Conservation (phyloP, 148 eudicot genomes). For the Rhododendron henanense region DNA sequence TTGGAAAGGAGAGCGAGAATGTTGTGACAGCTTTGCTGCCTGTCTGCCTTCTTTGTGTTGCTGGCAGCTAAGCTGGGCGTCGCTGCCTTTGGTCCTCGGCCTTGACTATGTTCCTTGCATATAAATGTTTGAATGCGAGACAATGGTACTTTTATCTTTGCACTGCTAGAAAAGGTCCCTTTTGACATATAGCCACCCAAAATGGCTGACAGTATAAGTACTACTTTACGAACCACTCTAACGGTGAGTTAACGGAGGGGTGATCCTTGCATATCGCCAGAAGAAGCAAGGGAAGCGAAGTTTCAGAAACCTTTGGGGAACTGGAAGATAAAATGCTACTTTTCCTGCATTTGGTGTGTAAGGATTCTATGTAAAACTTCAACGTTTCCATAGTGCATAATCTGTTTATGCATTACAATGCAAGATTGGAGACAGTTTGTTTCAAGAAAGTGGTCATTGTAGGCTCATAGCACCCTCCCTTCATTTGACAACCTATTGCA, state of each 20-base stretch:
- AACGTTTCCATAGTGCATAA: not conserved
- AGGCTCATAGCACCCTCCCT: not conserved
- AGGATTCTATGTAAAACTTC: not conserved
- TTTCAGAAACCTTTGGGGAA: not conserved
- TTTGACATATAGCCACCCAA: not conserved
- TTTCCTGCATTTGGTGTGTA: not conserved
- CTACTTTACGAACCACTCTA: not conserved
- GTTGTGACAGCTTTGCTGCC: not conserved
- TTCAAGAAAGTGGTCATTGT: not conserved
- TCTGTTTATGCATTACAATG: not conserved
- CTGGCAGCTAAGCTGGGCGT: not conserved
- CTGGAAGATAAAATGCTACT: not conserved
- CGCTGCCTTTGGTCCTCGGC: not conserved
- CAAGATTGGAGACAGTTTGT: not conserved
- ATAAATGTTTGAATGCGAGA: not conserved
- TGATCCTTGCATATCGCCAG: not conserved
- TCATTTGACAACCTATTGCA: not conserved
- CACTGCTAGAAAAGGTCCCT: not conserved
- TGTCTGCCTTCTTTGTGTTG: not conserved
- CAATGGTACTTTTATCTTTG: not conserved
- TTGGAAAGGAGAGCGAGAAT: not conserved
- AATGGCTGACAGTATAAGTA: not conserved
- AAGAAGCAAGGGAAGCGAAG: not conserved
- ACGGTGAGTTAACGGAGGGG: not conserved
- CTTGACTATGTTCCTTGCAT: not conserved